Conservation (phyloP, 2,329 filamentous ascomycete species). For the Rhinocladiella similis region DNA sequence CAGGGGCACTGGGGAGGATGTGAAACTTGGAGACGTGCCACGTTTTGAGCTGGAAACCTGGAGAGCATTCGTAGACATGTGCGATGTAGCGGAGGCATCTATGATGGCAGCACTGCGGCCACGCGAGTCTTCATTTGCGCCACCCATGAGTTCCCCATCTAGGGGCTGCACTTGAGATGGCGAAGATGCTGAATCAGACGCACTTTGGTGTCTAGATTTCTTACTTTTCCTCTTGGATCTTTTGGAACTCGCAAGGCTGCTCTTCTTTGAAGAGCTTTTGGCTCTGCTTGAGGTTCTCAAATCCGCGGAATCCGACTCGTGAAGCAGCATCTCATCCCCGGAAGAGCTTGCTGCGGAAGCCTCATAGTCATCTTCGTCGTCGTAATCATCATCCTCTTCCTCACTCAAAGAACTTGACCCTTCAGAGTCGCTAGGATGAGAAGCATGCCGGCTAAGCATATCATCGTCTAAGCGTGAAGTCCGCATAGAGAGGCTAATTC, state of each 20-base stretch:
- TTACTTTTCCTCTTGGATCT: constrained; percentile 13
- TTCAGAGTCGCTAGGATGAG: constrained; percentile 48
- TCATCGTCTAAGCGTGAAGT: constrained; percentile 69
- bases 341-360: constrained; percentile 31
- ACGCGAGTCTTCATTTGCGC: not conserved
- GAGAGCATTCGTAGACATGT: not conserved
- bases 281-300: constrained; percentile 8
- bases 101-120: not conserved
- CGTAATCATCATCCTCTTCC: constrained; percentile 15
- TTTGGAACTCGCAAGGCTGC: constrained; percentile 26
- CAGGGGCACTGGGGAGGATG: constrained; percentile 70
- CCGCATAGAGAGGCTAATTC: constrained; percentile 71
- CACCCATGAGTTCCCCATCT: constrained; percentile 9
- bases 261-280: constrained; percentile 25
- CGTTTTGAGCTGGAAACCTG: constrained; percentile 3
- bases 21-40: constrained; percentile 63
- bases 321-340: constrained; percentile 34
- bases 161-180: constrained; percentile 12
- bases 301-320: constrained; percentile 29
- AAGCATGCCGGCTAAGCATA: constrained; percentile 52
- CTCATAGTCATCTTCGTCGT: constrained; percentile 8
- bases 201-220: constrained; percentile 1
- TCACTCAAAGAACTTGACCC: constrained; percentile 34
- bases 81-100: not conserved
- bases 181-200: not conserved